phyloP scores from a whole-genome alignment of 2,329 filamentous ascomycete species.

The Epichloe glyceriae region DNA sequence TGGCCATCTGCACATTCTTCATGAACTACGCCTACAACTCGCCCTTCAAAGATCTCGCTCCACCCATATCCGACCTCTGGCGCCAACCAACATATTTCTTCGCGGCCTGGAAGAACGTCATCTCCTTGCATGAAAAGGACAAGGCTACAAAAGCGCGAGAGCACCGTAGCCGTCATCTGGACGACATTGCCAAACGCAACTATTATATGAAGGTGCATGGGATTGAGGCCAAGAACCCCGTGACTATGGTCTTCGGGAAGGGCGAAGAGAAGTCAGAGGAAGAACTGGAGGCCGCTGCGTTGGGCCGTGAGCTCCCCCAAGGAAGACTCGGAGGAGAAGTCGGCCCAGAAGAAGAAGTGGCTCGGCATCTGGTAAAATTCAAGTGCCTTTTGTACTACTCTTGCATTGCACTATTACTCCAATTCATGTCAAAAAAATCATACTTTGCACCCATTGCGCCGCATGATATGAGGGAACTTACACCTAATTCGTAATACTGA shows the following conservation, averaged over 20 bases:
- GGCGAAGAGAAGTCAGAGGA: slow-evolving; percentile 22
- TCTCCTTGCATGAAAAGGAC: slow-evolving; percentile 64
- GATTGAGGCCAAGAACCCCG: slow-evolving; percentile 49
- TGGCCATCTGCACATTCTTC: slow-evolving; percentile 61
- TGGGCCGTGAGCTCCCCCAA: slow-evolving; percentile 23
- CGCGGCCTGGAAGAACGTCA: slow-evolving; percentile 54
- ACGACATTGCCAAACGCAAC: slow-evolving; percentile 78
- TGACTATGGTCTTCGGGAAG: slow-evolving; percentile 32
- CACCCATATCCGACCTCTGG: slow-evolving; percentile 54
- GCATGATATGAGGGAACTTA: neutral
- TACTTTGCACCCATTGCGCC: neutral
- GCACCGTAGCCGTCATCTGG: slow-evolving; percentile 57
- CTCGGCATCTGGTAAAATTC: slow-evolving; percentile 60
- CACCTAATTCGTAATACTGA: too few relatives aligned
- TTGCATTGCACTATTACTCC: neutral
- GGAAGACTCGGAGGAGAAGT: slow-evolving; percentile 14
- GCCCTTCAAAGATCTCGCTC: slow-evolving; percentile 68
- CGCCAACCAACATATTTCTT: slow-evolving; percentile 57
- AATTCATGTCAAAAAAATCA: neutral
- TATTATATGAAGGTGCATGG: slow-evolving; percentile 81
- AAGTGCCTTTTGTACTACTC: neutral
- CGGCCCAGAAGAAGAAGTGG: slow-evolving; percentile 55
- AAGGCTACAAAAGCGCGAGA: slow-evolving; percentile 55
- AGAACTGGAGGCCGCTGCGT: slow-evolving; percentile 22
- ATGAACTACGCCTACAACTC: slow-evolving; percentile 70